Conservation (phyloP, 176 grass and related monocot species). For the Thalia dealbata region DNA sequence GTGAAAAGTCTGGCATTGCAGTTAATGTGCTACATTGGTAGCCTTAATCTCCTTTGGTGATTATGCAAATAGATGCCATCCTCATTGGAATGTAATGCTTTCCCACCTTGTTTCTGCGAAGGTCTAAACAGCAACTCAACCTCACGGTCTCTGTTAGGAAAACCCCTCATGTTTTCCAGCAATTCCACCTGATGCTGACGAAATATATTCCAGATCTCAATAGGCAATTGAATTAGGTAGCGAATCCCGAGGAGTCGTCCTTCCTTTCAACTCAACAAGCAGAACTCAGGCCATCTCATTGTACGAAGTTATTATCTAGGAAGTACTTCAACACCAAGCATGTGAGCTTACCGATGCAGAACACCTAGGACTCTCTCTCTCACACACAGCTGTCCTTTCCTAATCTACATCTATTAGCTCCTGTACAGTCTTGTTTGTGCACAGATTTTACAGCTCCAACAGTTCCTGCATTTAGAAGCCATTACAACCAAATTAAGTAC, state of each 20-base stretch:
- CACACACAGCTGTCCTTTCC: background rate
- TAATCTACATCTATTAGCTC: background rate
- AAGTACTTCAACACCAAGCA: background rate
- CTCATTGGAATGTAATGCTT: background rate
- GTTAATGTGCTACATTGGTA: too few relatives aligned
- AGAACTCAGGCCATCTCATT: background rate
- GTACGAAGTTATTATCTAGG: background rate
- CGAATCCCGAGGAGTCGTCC: background rate
- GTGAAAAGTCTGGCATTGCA: too few relatives aligned
- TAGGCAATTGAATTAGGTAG: background rate
- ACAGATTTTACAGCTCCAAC: background rate
- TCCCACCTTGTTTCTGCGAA: too few relatives aligned
- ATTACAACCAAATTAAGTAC: background rate
- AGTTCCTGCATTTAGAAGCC: background rate
- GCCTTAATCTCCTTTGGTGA: background rate
- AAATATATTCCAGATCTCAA: too few relatives aligned
- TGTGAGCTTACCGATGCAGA: background rate
- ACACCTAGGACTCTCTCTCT: background rate
- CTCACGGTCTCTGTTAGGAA: too few relatives aligned
- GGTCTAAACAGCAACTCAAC: too few relatives aligned
- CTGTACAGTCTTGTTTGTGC: background rate
- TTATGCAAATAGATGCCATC: background rate
- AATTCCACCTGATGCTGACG: background rate
- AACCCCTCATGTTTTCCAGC: too few relatives aligned
- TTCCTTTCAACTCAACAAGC: background rate